Conservation (phyloP, 2,329 filamentous ascomycete species). For the Ophiostoma sp. region DNA sequence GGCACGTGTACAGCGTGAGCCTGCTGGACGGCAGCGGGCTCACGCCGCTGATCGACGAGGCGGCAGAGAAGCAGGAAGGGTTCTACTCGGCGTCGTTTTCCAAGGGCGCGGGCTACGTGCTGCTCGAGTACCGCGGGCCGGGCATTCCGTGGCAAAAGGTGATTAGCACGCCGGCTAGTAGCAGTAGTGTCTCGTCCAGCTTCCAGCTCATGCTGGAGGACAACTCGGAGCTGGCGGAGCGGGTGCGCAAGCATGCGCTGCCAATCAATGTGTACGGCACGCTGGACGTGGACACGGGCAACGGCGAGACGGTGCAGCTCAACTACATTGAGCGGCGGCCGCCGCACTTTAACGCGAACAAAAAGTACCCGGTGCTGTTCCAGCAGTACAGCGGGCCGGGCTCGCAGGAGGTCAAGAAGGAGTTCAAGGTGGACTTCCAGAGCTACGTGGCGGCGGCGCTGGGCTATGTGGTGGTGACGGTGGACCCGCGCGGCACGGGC, state of each 20-base stretch:
- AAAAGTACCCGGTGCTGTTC: conserved; percentile 91
- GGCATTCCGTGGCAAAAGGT: conserved; percentile 87
- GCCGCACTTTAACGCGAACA: conserved; percentile 76
- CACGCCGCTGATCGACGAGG: conserved; percentile 65
- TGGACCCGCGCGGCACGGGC: conserved; percentile 90
- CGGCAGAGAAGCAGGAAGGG: conserved; percentile 47
- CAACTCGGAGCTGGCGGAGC: conserved; percentile 64
- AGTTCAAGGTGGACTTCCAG: conserved; percentile 82
- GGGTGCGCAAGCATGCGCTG: conserved; percentile 70
- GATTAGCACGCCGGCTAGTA: conserved; percentile 61
- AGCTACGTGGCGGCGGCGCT: conserved; percentile 78
- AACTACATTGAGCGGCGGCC: conserved; percentile 79
- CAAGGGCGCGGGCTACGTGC: conserved; percentile 68
- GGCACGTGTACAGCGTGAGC: conserved; percentile 85
- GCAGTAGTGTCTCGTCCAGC: conserved; percentile 47
- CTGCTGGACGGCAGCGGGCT: conserved; percentile 74
- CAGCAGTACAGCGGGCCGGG: conserved; percentile 90
- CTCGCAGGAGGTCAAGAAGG: conserved; percentile 81
- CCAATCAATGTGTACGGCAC: conserved; percentile 79
- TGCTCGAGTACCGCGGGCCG: conserved; percentile 81
- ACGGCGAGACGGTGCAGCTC: conserved; percentile 46
- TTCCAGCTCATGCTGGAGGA: conserved; percentile 72
- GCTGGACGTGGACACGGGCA: conserved; percentile 56
- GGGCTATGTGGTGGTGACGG: conserved; percentile 89
- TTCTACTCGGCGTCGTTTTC: conserved; percentile 86